A percentile compares a stretch with the other conserved stretches of the same genome.
These are phyloP conservation scores for Daphne laureola DNA, from an alignment of 441 rosid species.

Conservation along the genomic window DNA sequence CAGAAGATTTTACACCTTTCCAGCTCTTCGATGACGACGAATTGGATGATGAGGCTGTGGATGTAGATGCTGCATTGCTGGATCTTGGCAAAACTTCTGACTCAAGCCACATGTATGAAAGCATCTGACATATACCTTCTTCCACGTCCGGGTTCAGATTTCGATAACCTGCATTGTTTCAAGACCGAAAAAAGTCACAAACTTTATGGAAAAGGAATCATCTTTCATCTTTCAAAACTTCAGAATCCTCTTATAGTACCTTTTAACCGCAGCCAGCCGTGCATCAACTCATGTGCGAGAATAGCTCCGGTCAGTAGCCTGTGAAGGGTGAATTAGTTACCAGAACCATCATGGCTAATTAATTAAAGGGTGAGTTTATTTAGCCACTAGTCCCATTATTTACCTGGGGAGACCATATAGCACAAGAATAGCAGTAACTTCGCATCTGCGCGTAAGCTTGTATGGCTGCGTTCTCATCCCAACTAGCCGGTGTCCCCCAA, in stretches of 20 bases:
- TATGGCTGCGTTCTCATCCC: slow-evolving; percentile 77
- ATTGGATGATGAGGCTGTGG: slow-evolving; percentile 37
- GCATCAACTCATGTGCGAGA: slow-evolving; percentile 91
- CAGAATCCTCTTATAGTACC: slow-evolving; percentile 28
- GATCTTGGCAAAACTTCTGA: slow-evolving; percentile 66
- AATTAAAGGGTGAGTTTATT: slow-evolving; percentile 10
- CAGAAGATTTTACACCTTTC: slow-evolving; percentile 62
- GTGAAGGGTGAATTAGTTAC: slow-evolving; percentile 11
- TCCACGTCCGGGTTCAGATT: slow-evolving; percentile 81
- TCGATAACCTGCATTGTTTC: slow-evolving; percentile 44
- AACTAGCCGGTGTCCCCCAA: slow-evolving; percentile 53
- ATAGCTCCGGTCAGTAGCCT: slow-evolving; percentile 92
- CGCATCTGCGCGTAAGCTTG: slow-evolving; percentile 70
- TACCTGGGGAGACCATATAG: slow-evolving; percentile 96
- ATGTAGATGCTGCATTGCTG: slow-evolving; percentile 36
- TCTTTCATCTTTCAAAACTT: not conserved
- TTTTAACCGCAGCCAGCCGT: slow-evolving; percentile 87
- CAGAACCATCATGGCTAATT: not conserved
- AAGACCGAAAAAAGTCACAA: not conserved
- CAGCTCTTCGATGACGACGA: slow-evolving; percentile 49
- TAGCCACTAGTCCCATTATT: not conserved
- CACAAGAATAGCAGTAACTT: slow-evolving; percentile 92
- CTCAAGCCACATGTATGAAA: slow-evolving; percentile 92
- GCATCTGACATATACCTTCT: slow-evolving; percentile 92
- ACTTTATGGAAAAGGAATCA: not conserved